Evolutionary conservation across 805 yeast genomes (phyloP), one percentile per base, ranked within the genome.

Genomic region (Maudiozyma barnettii): DNA sequence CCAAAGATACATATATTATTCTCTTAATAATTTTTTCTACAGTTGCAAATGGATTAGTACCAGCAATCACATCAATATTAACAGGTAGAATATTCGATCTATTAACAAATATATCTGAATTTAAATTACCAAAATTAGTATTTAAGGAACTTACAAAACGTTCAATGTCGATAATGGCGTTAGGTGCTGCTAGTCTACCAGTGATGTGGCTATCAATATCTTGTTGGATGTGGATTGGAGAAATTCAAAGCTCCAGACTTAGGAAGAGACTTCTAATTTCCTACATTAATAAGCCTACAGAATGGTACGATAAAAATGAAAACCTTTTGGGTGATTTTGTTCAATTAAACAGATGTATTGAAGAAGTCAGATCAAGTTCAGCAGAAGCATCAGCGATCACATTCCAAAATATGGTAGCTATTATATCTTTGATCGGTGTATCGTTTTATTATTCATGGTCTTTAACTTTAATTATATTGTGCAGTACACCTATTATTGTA

Each of bases 381-480:
- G 78, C 91, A 2, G 90, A 84, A 57, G 76, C 81, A 3, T 58
- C 80, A 16, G 88, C 84, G 0, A 54, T 81, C 19, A 57, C 81
- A 1, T 58, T 78, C 12, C 81, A 81, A 52, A 73, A 79, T 8
- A 38, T 71, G 1, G 75, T 79, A 0, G 73, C 88, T 0, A 66
- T 79, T 0, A 45, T 77, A 4, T 77, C 83, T 0, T 64, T 83
- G 10, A 59, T 82, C 1, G 72, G 77, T 1, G 77, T 84, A 0
- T 80, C 96, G 1, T 75, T 93, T 60, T 74, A 75, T 50, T 81
- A 79, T 50, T 85, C 95, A 2, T 91, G 97, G 97, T 74, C 85
- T 3, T 71, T 93, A 10, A 85, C 97, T 0, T 65, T 93, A 22
- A 76, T 93, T 1, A 77, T 84, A n/a, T 57, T 91, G 49, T 81